Evolutionary conservation across 495 filamentous ascomycete species (phyloP).

Genomic region (Daldinia childiae): DNA sequence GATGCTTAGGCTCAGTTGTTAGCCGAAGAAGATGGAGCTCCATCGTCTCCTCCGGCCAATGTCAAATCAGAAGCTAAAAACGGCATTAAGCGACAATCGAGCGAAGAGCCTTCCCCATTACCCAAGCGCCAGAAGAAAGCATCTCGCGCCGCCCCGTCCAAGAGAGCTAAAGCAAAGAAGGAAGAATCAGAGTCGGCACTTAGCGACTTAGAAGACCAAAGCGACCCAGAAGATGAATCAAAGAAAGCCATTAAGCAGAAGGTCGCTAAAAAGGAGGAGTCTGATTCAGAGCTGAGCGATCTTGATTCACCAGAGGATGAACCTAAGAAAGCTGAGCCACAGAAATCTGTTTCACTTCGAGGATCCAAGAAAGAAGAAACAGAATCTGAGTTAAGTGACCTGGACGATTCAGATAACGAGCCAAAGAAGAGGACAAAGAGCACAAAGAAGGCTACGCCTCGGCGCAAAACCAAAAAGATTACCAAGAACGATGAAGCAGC

Average conservation of each 20-base stretch:
- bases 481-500: constrained; percentile 30
- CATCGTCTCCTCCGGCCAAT: constrained; percentile 26
- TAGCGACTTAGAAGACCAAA: constrained; percentile 38
- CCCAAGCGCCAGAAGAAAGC: constrained; percentile 51
- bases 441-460: constrained; percentile 38
- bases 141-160: constrained; percentile 22
- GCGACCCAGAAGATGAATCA: constrained; percentile 43
- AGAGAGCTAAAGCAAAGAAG: constrained; percentile 41
- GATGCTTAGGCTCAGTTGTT: constrained; percentile 32
- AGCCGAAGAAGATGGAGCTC: constrained; percentile 30
- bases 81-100: constrained; percentile 47
- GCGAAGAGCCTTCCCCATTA: constrained; percentile 37
- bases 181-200: constrained; percentile 46
- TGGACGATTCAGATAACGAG: constrained; percentile 45
- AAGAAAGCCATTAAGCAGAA: constrained; percentile 36
- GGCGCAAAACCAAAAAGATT: constrained; percentile 39
- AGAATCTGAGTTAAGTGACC: constrained; percentile 43
- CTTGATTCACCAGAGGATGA: constrained; percentile 40
- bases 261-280: constrained; percentile 36
- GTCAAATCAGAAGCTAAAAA: constrained; percentile 38
- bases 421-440: constrained; percentile 46
- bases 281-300: constrained; percentile 46
- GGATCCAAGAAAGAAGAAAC: constrained; percentile 47
- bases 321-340: constrained; percentile 29
- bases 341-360: constrained; percentile 22